phyloP scores from a whole-genome alignment of 1,284 basidiomycete genomes.

The Puccinia hordei region DNA sequence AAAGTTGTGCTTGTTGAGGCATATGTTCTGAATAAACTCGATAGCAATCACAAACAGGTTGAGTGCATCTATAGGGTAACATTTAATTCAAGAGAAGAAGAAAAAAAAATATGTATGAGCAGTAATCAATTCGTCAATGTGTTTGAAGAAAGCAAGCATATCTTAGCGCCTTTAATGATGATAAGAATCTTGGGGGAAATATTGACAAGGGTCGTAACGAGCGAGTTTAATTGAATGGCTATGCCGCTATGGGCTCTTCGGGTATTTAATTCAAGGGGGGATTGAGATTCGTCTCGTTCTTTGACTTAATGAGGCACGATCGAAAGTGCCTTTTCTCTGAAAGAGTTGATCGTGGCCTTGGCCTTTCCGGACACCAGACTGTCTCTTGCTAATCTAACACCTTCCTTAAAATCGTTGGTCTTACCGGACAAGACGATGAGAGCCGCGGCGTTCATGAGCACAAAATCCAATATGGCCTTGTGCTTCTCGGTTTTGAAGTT shows the following conservation, averaged over 20 bases:
- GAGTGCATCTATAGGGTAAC: too few relatives aligned
- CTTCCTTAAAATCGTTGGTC: conserved; percentile 71
- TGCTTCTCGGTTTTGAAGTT: conserved; percentile 44
- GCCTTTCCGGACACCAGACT: conserved; percentile 74
- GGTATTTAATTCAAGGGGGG: neutral
- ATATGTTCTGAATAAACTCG: too few relatives aligned
- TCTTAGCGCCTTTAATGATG: neutral
- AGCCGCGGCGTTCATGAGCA: conserved; percentile 80
- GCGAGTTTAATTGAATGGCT: neutral
- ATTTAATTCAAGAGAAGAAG: too few relatives aligned
- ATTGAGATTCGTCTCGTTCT: too few relatives aligned
- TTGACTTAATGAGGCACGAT: neutral
- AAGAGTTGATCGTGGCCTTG: conserved; percentile 69
- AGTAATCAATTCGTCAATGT: too few relatives aligned
- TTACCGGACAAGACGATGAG: conserved; percentile 76
- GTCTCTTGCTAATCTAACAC: conserved; percentile 72
- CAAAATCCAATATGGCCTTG: conserved; percentile 73
- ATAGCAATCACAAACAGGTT: too few relatives aligned
- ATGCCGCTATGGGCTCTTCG: neutral
- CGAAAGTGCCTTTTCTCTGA: conserved; percentile 56
- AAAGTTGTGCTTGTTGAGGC: too few relatives aligned
- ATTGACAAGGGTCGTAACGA: neutral
- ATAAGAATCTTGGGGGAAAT: neutral
- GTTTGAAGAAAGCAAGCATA: neutral
- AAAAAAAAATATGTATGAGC: too few relatives aligned